These are phyloP conservation scores for Fusarium pseudoanthophilum DNA, from an alignment of 2,329 filamentous ascomycete species.

Conservation along the genomic window DNA sequence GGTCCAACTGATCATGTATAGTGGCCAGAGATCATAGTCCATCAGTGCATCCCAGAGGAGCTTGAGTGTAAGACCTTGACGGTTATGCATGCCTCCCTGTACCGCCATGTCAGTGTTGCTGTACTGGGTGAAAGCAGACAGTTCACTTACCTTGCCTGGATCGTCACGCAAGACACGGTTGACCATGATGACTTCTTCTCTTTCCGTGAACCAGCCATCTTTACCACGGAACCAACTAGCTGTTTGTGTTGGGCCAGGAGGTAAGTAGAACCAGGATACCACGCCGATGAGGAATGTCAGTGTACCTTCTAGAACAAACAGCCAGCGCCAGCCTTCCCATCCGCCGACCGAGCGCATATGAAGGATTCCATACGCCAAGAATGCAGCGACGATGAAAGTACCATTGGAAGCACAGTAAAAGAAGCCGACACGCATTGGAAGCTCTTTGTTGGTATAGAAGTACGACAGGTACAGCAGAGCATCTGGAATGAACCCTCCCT, in stretches of 20 bases:
- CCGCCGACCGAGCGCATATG: slow-evolving; percentile 62
- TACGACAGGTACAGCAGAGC: slow-evolving; percentile 71
- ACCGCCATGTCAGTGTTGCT: not conserved
- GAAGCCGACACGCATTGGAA: slow-evolving; percentile 71
- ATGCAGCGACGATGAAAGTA: slow-evolving; percentile 3
- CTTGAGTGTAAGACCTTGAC: slow-evolving; percentile 61
- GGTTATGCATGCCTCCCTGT: slow-evolving; percentile 67
- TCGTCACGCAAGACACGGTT: slow-evolving; percentile 67
- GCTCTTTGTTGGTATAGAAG: slow-evolving; percentile 65
- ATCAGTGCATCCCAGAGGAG: slow-evolving; percentile 60
- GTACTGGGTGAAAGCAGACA: fast-evolving
- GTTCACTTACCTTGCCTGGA: slow-evolving; percentile 52
- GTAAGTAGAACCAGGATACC: slow-evolving; percentile 39
- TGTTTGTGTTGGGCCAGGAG: slow-evolving; percentile 55
- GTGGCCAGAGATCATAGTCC: slow-evolving; percentile 63
- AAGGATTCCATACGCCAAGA: slow-evolving; percentile 60
- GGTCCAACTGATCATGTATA: slow-evolving; percentile 35
- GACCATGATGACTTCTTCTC: slow-evolving; percentile 63
- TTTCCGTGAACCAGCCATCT: slow-evolving; percentile 65
- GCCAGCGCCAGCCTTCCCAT: slow-evolving; percentile 67
- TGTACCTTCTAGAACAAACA: slow-evolving; percentile 56
- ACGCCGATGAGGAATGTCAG: slow-evolving; percentile 47
- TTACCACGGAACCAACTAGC: slow-evolving; percentile 62
- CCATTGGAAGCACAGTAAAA: slow-evolving; percentile 66
- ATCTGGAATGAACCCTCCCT: slow-evolving; percentile 30